phyloP scores from a whole-genome alignment of 1,139 yeast genomes.

The Scheffersomyces quercinus region DNA sequence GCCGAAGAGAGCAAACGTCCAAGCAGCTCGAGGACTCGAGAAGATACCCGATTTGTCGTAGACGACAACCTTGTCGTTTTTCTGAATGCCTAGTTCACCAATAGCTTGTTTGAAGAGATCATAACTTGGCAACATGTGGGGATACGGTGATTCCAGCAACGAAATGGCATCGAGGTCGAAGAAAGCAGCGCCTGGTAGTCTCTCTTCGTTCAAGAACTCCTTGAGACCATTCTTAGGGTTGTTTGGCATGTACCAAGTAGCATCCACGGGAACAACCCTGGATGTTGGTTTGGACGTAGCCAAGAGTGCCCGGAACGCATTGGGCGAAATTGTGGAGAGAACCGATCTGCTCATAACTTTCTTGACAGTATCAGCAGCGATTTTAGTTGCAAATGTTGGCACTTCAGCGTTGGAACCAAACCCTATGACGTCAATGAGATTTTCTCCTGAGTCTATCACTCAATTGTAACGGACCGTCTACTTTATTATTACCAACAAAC shows the following conservation, averaged over 20 bases:
- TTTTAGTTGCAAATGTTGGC: not conserved
- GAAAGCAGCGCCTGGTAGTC: slow-evolving; percentile 69
- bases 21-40: slow-evolving; percentile 86
- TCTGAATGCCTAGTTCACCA: slow-evolving; percentile 45
- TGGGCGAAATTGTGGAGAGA: slow-evolving; percentile 18
- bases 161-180: slow-evolving; percentile 78
- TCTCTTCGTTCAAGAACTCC: slow-evolving; percentile 55
- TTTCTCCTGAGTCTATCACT: not conserved
- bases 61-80: slow-evolving; percentile 66
- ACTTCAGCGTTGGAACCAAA: slow-evolving; percentile 1
- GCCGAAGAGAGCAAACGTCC: slow-evolving; percentile 82
- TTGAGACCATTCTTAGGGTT: slow-evolving; percentile 56
- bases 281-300: slow-evolving; percentile 14
- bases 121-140: slow-evolving; percentile 84
- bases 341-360: slow-evolving; percentile 5
- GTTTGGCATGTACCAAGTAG: slow-evolving; percentile 92
- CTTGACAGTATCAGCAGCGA: not conserved
- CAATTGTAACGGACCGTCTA: not conserved
- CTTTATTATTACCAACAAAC: not conserved
- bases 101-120: slow-evolving; percentile 55
- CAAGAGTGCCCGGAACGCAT: slow-evolving; percentile 20
- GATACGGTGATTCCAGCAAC: slow-evolving; percentile 59
- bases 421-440: not conserved
- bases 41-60: slow-evolving; percentile 85
- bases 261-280: slow-evolving; percentile 71